Evolutionary conservation across 2,329 filamentous ascomycete species (phyloP).

Genomic region (Zasmidium cellare): DNA sequence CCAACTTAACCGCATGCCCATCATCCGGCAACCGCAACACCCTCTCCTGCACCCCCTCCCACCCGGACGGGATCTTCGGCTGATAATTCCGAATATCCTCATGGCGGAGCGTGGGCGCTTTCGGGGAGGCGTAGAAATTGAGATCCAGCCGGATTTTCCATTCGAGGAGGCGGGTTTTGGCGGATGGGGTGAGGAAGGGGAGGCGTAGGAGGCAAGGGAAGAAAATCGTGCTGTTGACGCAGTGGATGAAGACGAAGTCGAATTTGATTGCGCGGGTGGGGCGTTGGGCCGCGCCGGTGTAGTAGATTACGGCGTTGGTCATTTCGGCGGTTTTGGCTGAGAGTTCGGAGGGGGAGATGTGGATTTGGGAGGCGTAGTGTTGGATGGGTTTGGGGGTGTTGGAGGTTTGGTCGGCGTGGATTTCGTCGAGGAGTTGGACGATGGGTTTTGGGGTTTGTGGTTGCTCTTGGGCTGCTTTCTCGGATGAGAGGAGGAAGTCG

Average conservation of each 20-base stretch:
- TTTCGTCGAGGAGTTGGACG: conserved; percentile 61
- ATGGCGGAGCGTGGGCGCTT: conserved; percentile 59
- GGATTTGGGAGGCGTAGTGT: conserved; percentile 57
- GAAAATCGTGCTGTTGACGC: conserved; percentile 76
- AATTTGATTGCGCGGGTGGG: conserved; percentile 67
- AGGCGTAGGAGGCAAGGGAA: conserved; percentile 61
- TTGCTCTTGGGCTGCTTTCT: conserved; percentile 46
- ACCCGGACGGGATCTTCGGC: conserved; percentile 47
- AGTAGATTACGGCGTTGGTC: conserved; percentile 65
- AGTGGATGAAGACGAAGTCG: conserved; percentile 77
- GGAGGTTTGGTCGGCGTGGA: conserved; percentile 59
- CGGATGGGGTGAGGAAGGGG: conserved; percentile 59
- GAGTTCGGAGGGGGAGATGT: conserved; percentile 54
- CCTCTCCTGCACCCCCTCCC: conserved; percentile 47
- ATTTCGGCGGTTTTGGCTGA: conserved; percentile 64
- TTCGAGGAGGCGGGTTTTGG: conserved; percentile 71
- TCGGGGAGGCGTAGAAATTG: conserved; percentile 69
- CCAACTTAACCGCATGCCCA: conserved; percentile 77
- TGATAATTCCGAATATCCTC: conserved; percentile 63
- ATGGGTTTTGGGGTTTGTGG: conserved; percentile 43
- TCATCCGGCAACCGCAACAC: conserved; percentile 64
- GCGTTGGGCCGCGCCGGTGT: conserved; percentile 62
- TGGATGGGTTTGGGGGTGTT: conserved; percentile 62
- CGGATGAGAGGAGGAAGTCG: conserved; percentile 55
- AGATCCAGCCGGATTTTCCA: conserved; percentile 80